Evolutionary conservation across 2,329 filamentous ascomycete genomes (phyloP).

Genomic region (Cladosporium sp.): DNA sequence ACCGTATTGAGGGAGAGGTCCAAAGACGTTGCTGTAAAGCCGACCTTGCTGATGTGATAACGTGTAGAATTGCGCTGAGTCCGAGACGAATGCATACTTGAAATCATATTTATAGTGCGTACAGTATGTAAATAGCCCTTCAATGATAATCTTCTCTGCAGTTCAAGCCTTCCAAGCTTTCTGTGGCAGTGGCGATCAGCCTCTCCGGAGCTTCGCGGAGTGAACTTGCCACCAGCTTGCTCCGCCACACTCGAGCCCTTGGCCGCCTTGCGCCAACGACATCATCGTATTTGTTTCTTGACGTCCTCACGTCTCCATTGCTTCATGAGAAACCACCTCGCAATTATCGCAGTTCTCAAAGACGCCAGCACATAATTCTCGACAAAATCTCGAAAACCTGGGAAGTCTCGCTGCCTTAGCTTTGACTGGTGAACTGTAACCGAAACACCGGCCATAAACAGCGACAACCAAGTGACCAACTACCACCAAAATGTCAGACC

Average conservation of each 20-base stretch:
- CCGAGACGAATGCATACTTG: neutral
- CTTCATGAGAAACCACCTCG: neutral
- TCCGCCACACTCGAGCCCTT: conserved; percentile 8
- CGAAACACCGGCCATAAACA: neutral
- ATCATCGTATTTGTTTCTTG: conserved; percentile 3
- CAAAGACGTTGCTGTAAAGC: neutral
- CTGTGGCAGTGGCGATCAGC: neutral
- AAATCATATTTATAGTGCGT: neutral
- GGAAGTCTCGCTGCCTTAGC: neutral
- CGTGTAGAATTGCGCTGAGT: neutral
- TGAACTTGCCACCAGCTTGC: neutral
- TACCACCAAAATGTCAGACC: conserved; percentile 16
- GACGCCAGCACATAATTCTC: neutral
- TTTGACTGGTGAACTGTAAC: neutral
- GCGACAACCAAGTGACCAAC: neutral
- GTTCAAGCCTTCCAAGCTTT: neutral
- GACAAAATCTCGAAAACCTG: neutral
- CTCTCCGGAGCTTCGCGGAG: conserved; percentile 1
- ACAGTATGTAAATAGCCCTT: neutral
- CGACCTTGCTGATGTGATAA: neutral
- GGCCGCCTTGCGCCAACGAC: neutral
- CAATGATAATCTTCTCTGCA: neutral
- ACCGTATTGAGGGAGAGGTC: neutral
- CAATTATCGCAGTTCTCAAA: neutral
- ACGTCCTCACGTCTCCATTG: neutral